Base-by-base conservation (phyloP, 2,329 filamentous ascomycete genomes). In the Fusarium anthophilum region DNA sequence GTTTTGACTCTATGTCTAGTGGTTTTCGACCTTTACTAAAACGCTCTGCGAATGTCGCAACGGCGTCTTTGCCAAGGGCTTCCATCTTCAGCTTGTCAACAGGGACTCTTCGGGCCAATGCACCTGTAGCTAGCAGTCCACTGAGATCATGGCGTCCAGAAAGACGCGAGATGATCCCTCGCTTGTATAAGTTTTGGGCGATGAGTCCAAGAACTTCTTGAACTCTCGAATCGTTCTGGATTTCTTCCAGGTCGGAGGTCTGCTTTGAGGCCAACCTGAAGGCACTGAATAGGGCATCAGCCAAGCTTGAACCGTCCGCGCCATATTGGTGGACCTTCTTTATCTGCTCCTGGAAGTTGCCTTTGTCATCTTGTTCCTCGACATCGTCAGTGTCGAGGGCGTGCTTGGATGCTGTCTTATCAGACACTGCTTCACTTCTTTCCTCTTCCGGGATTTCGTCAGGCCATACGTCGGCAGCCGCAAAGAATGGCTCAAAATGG, bases 401-500 rank as follows among this genome's bases (percentile, higher is more conserved):
- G 24, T 41, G 53, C 22, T 35, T 62, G 9, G 7, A 17, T 8
- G 30, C 47, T 10, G 69, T 24, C 9, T 62, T 30, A 4, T 51
- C 15, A 4, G 56, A n/a, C 10, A 12, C 48, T 6, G 57, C 28
- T 32, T 54, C 30, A 3, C 41, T 69, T 20, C 67, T 68, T 1
- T 70, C 62, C 12, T 68, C 20, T 2, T 48, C 43, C 1, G 45
- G 26, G 6, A 77, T 76, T 20, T 74, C 62, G 1, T 76, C 67
- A 7, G 75, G 75, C 73, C 73, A 77, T 44, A 44, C 28, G 14
- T 55, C 24, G 4, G 35, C 53, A n/a, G 66, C 75, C 2, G 70
- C 75, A 18, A 77, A 77, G 9, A 62, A 75, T 9, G 74, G 54
- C 17, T 66, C 57, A 12, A 77, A 65, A 24, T 32, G 18, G 4